Conservation (phyloP, 1,284 basidiomycete genomes). For the Pyrrhoderma lamaoense region DNA sequence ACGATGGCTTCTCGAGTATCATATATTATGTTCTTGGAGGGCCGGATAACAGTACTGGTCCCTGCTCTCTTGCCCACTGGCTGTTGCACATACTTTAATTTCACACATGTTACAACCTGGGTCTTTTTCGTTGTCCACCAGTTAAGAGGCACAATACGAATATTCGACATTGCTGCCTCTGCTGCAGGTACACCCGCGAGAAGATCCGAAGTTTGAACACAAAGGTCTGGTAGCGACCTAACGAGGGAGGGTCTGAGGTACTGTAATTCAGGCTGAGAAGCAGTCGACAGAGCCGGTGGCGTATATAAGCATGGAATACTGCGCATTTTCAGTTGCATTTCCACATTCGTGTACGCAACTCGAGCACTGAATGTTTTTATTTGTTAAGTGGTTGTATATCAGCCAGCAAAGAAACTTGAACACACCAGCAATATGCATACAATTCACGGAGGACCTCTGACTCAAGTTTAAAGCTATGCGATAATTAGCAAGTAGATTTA, state of each 20-base stretch:
- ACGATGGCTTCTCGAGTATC: slow-evolving; percentile 80
- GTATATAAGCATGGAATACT: slow-evolving; percentile 74
- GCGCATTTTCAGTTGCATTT: slow-evolving; percentile 78
- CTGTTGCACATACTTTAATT: slow-evolving; percentile 81
- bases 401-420: neutral
- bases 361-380: slow-evolving; percentile 53
- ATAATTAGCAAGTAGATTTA: neutral
- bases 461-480: slow-evolving; percentile 55
- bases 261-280: slow-evolving; percentile 39
- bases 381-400: neutral
- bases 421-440: slow-evolving; percentile 74
- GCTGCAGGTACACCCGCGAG: slow-evolving; percentile 74
- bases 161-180: slow-evolving; percentile 87
- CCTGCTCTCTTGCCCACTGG: slow-evolving; percentile 66
- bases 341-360: slow-evolving; percentile 83
- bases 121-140: slow-evolving; percentile 83
- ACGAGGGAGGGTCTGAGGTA: slow-evolving; percentile 63
- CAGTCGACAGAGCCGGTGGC: slow-evolving; percentile 44
- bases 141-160: slow-evolving; percentile 78
- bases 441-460: slow-evolving; percentile 64
- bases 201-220: slow-evolving; percentile 75
- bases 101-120: slow-evolving; percentile 78
- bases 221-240: slow-evolving; percentile 71
- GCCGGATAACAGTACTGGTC: slow-evolving; percentile 58
- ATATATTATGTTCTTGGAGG: slow-evolving; percentile 79